Percentiles rank a stretch among this genome's conserved stretches.
Evolutionary conservation across 2,329 filamentous ascomycete species (phyloP).

Genomic region (Colletotrichum nymphaeae): DNA sequence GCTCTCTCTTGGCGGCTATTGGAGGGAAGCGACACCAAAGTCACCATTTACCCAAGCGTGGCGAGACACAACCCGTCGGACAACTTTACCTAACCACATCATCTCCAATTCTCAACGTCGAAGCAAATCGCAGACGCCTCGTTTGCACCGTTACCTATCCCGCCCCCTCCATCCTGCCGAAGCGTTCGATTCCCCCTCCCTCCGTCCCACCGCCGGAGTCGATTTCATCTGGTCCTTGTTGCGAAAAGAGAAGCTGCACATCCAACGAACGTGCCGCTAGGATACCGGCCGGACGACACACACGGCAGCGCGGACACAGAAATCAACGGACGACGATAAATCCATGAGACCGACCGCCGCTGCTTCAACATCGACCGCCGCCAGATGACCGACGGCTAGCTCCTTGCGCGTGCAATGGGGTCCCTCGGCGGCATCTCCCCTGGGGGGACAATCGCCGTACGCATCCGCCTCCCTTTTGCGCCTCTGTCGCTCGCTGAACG

Average conservation of each 20-base stretch:
- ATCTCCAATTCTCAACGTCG: neutral
- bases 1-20: slow-evolving; percentile 21
- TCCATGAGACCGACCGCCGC: slow-evolving; percentile 27
- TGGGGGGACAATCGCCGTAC: slow-evolving; percentile 80
- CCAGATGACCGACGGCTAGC: slow-evolving; percentile 60
- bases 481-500: neutral
- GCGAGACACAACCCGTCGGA: neutral
- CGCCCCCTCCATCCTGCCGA: neutral
- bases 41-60: neutral
- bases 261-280: slow-evolving; percentile 8
- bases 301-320: slow-evolving; percentile 4
- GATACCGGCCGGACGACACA: slow-evolving; percentile 8
- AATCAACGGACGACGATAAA: slow-evolving; percentile 13
- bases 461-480: slow-evolving; percentile 43
- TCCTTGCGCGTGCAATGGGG: slow-evolving; percentile 68
- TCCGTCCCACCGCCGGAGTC: neutral
- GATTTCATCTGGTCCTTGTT: slow-evolving; percentile 9
- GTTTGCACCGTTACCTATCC: neutral
- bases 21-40: slow-evolving; percentile 7
- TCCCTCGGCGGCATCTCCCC: slow-evolving; percentile 81
- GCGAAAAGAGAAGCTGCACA: slow-evolving; percentile 8
- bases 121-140: neutral
- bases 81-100: slow-evolving; percentile 3
- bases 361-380: slow-evolving; percentile 39
- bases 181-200: slow-evolving; percentile 11